phyloP scores from a whole-genome alignment of 164 flowering plant species.

The Tetrastigma voinierianum region DNA sequence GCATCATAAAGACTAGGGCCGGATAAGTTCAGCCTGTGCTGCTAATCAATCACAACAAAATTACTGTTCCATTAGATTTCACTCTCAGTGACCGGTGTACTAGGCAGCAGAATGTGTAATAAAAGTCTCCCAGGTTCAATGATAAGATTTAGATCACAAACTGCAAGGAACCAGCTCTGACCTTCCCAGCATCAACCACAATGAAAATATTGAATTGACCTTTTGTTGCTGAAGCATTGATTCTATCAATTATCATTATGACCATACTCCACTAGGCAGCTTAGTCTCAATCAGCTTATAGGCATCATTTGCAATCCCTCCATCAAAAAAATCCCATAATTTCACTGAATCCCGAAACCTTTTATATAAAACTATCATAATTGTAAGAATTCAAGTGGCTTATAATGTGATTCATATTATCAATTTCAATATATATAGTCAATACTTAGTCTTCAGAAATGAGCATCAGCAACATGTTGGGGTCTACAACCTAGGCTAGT shows the following conservation, averaged over 20 bases:
- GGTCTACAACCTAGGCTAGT: too few relatives aligned
- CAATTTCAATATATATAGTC: too few relatives aligned
- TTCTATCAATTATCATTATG: too few relatives aligned
- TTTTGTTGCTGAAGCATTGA: too few relatives aligned
- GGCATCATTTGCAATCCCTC: background rate
- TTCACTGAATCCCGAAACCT: too few relatives aligned
- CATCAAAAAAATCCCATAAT: too few relatives aligned
- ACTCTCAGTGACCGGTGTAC: constrained; percentile 95
- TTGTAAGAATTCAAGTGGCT: too few relatives aligned
- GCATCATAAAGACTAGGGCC: constrained; percentile 99
- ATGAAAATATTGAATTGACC: too few relatives aligned
- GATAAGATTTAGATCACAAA: constrained; percentile 52
- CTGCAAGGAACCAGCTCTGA: constrained; percentile 60
- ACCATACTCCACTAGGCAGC: background rate
- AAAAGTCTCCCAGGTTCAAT: constrained; percentile 80
- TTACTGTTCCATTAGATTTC: constrained; percentile 97
- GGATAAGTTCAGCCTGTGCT: constrained; percentile 99
- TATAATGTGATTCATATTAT: too few relatives aligned
- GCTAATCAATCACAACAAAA: constrained; percentile 90
- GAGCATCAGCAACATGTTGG: too few relatives aligned
- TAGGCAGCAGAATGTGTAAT: constrained; percentile 97
- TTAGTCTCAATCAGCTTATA: background rate
- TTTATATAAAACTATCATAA: too few relatives aligned
- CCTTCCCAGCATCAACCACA: constrained; percentile 44
- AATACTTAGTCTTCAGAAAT: too few relatives aligned